Base-by-base conservation (phyloP, 2,329 filamentous ascomycete species). In the Diaporthe batatas region DNA sequence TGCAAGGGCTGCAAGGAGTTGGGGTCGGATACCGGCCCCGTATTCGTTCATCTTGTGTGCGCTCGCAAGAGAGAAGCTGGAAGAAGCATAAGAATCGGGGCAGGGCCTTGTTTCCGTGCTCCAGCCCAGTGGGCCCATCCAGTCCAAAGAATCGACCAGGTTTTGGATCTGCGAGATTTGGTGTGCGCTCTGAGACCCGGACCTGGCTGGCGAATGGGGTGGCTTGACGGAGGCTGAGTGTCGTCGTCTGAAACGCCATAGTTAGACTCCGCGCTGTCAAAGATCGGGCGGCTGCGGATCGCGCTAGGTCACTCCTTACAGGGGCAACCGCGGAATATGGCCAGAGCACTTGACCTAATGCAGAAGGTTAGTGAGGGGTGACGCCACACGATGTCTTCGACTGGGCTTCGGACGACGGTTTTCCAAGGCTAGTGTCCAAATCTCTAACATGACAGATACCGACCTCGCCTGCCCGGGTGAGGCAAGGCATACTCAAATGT, bases 191-290 rank as follows among this genome's bases (percentile, higher is more conserved):
- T 47, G 44, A 6, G 5, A 29, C 57, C 23, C 36, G 57, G 57
- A 39, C 36, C 36, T 18, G 8, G 29, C 44, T 49, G 44, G 44
- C 59, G 59, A 65, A 65, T 65, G 42, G 59, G 42, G 42, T 65
- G 59, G 42, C 59, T 49, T 65, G 59, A 36, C 42, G 59, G 44
- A 23, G 42, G 59, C 59, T 49, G 59, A 34, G 59, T 51, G 42
- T 51, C 42, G 59, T 65, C 59, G 59, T 65, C 44, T 65, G 59
- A 65, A 65, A 65, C 59, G 59, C 59, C 34, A 51, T 21, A 65
- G 59, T 65, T 65, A 49, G 42, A 36, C 44, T 49, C 59, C 21
- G 59, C 25, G 59, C 59, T 65, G 59, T 65, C 59, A 65, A 51
- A 65, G 29, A 65, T 49, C 59, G 59, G 59, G 59, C 59, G 59